Conservation (phyloP, 1,284 basidiomycete genomes). For the Cystobasidiaceae sp. region DNA sequence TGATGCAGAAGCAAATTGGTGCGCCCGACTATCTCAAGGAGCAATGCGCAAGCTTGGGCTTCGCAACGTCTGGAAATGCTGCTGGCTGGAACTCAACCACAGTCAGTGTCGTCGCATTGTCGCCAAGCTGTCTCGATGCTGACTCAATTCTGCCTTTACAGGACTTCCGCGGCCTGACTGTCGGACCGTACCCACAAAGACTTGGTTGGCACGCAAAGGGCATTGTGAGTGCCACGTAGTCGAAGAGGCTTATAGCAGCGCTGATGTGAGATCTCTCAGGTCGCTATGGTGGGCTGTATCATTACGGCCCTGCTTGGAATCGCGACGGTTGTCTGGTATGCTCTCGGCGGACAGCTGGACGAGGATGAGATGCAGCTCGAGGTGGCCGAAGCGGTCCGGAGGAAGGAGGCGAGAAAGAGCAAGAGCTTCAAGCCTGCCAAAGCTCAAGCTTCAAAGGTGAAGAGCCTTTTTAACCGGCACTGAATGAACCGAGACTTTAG, state of each 20-base stretch:
- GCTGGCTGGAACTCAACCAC: slow-evolving; percentile 61
- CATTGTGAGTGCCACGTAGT: slow-evolving; percentile 26
- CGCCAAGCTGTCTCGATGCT: not conserved
- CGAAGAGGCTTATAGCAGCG: slow-evolving; percentile 51
- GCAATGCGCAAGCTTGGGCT: slow-evolving; percentile 63
- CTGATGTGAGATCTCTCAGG: slow-evolving; percentile 50
- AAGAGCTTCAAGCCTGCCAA: slow-evolving; percentile 1
- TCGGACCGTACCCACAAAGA: slow-evolving; percentile 36
- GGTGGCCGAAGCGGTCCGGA: slow-evolving; percentile 32
- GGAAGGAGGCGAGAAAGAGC: slow-evolving; percentile 13
- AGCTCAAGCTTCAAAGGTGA: not conserved
- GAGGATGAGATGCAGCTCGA: slow-evolving; percentile 41
- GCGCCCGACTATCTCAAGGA: slow-evolving; percentile 58
- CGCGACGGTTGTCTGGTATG: slow-evolving; percentile 73
- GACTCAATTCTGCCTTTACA: not conserved
- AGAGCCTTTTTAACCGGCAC: not conserved
- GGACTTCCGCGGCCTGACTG: slow-evolving; percentile 58
- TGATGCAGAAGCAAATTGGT: slow-evolving; percentile 52
- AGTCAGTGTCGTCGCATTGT: not conserved
- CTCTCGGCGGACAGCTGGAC: slow-evolving; percentile 42
- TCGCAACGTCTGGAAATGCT: slow-evolving; percentile 68
- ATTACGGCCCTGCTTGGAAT: slow-evolving; percentile 76
- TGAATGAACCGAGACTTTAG: not conserved
- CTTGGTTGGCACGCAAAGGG: slow-evolving; percentile 37
- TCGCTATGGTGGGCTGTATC: slow-evolving; percentile 78